Percentiles rank a stretch among this genome's conserved stretches.
Conservation (phyloP, 768 basidiomycete genomes). For the Mycena vulgaris region DNA sequence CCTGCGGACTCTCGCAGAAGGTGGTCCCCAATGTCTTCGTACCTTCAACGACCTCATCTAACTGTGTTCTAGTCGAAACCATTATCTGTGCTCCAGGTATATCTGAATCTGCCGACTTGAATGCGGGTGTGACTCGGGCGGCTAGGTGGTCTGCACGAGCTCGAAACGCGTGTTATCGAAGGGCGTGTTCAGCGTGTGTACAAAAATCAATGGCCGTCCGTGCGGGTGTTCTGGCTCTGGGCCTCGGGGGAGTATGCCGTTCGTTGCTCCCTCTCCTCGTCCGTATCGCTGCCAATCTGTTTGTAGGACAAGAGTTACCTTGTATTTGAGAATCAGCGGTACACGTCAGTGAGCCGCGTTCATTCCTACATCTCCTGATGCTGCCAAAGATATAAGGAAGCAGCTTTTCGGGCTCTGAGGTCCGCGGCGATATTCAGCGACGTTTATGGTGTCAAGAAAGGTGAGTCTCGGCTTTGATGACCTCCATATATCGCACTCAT, state of each 20-base stretch:
- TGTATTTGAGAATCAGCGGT: slow-evolving; percentile 63
- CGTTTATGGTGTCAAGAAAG: slow-evolving; percentile 66
- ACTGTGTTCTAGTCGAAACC: too few relatives aligned
- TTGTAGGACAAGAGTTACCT: slow-evolving; percentile 56
- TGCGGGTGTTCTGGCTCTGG: slow-evolving; percentile 65
- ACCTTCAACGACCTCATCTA: too few relatives aligned
- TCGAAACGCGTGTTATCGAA: slow-evolving; percentile 60
- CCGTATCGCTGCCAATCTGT: background rate
- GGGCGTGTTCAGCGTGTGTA: slow-evolving; percentile 64
- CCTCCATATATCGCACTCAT: too few relatives aligned
- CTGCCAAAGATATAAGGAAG: slow-evolving; percentile 43
- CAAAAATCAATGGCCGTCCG: slow-evolving; percentile 65
- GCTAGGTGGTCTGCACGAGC: slow-evolving; percentile 53
- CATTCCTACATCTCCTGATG: background rate
- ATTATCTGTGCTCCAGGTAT: too few relatives aligned
- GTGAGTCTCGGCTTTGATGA: slow-evolving; percentile 38
- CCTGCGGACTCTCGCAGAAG: too few relatives aligned
- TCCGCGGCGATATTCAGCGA: slow-evolving; percentile 54
- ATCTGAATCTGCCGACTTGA: too few relatives aligned
- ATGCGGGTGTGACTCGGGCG: too few relatives aligned
- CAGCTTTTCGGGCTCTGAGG: slow-evolving; percentile 53
- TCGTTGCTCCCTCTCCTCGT: background rate
- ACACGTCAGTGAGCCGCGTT: slow-evolving; percentile 56
- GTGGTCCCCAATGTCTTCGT: too few relatives aligned
- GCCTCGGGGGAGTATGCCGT: slow-evolving; percentile 49